These are phyloP conservation scores for Auxenochlorella pyrenoidosa DNA, from an alignment of 139 green algal species.

Conservation along the genomic window DNA sequence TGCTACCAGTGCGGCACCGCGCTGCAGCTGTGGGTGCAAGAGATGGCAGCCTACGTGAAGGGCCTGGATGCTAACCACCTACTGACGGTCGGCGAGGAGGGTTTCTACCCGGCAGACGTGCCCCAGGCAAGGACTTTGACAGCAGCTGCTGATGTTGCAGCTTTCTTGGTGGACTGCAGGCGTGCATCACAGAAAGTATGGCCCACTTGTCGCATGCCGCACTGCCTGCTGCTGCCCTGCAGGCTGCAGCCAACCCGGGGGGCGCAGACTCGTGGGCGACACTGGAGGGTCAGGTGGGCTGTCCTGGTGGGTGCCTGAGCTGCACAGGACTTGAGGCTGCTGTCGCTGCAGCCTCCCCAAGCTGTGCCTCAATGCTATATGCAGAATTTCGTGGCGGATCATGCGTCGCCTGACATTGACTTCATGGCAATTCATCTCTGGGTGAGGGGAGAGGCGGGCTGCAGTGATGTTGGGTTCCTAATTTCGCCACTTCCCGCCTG, in stretches of 20 bases:
- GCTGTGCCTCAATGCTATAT: no score
- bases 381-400: slow-evolving; percentile 57
- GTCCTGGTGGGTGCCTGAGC: neutral
- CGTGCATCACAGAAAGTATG: neutral
- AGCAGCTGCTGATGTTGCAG: neutral
- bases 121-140: neutral
- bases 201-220: neutral
- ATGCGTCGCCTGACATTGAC: slow-evolving; percentile 49
- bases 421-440: slow-evolving; percentile 47
- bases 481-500: no score
- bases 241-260: slow-evolving; percentile 34
- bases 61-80: slow-evolving; percentile 51
- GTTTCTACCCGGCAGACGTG: slow-evolving; percentile 50
- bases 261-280: slow-evolving; percentile 41
- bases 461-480: no score
- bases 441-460: slow-evolving; percentile 2
- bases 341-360: no score
- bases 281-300: slow-evolving; percentile 30
- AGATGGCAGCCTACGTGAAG: slow-evolving; percentile 67
- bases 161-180: neutral
- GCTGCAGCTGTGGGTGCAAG: slow-evolving; percentile 27
- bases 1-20: slow-evolving; percentile 36
- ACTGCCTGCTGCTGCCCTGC: neutral
- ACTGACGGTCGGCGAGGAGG: slow-evolving; percentile 61
- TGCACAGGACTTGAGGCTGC: no score